Conservation (phyloP, 23 red algal genomes). For the Pyropia haitanensis region DNA sequence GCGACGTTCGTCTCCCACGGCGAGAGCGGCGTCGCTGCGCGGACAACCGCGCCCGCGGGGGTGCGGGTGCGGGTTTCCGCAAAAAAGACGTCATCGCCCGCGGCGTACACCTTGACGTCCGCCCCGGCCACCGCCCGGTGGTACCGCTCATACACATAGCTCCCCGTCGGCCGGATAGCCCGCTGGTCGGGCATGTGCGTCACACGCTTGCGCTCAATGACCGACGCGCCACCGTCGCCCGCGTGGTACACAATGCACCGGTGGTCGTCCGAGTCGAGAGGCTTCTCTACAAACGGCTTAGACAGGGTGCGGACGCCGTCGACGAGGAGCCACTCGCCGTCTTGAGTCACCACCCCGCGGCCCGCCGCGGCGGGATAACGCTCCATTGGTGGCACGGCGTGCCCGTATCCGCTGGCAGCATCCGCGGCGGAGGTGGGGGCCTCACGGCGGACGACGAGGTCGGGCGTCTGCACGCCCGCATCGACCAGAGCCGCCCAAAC, state of each 20-base stretch:
- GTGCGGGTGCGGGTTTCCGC: slow-evolving; percentile 77
- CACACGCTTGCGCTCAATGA: not conserved
- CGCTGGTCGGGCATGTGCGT: not conserved
- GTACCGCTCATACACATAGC: slow-evolving; percentile 79
- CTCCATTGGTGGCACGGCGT: slow-evolving; percentile 18
- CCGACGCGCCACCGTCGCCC: not conserved
- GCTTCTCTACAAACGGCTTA: slow-evolving; percentile 99
- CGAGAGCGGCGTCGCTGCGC: slow-evolving; percentile 30
- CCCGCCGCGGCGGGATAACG: not conserved
- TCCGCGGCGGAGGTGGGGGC: not conserved
- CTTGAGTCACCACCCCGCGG: slow-evolving; percentile 10
- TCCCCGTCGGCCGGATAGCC: slow-evolving; percentile 40
- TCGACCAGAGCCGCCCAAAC: slow-evolving; percentile 35
- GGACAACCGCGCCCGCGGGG: slow-evolving; percentile 69
- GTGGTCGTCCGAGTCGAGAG: slow-evolving; percentile 77
- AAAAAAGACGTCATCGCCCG: slow-evolving; percentile 51
- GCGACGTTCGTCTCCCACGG: slow-evolving; percentile 39
- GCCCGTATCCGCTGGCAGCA: not conserved
- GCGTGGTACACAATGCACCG: not conserved
- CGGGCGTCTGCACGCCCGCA: slow-evolving; percentile 34
- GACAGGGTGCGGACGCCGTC: slow-evolving; percentile 3
- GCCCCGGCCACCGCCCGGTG: slow-evolving; percentile 35
- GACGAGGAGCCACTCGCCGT: slow-evolving; percentile 1
- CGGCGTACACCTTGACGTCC: slow-evolving; percentile 92
- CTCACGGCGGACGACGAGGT: slow-evolving; percentile 18